Base-by-base conservation (phyloP, 495 filamentous ascomycete genomes). In the Penicillium arizonense region DNA sequence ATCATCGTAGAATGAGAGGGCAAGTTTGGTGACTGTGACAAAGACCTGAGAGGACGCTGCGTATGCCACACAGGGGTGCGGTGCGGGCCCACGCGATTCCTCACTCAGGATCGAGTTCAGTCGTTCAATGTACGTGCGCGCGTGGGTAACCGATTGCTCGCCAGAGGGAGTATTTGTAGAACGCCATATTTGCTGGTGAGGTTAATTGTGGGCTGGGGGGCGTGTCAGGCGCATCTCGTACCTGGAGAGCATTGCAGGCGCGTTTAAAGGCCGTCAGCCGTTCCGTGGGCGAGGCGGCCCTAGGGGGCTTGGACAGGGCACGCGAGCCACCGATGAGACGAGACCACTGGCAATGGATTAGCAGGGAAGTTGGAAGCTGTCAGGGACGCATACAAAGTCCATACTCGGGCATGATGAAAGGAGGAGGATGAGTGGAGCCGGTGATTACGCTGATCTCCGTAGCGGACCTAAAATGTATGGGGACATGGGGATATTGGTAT, bases 231-330 rank as follows among this genome's bases (percentile, higher is more conserved):
- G 26, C 18, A 1, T 11, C 23, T 7, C 73, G 61, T 73, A 96
- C 91, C 76, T 96, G 78, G 18, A 96, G 78, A 64, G 90, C 83
- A 64, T 88, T 85, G 72, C 93, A 96, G 58, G 87, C 82, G 64
- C 88, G 85, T 74, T 93, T 94, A 74, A 97, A 98, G 50, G 88
- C 87, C 59, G 87, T 84, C 64, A 96, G 83, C 58, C 95, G 89
- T 67, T 93, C 85, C 53, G 90, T 86, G 33, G 93, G 90, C 63
- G 90, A 87, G 60, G 85, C 85, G 33, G 85, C 77, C 40, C 82
- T 75, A 56, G 82, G 77, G 68, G 82, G 81, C 70, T 80, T 82
- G 47, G 70, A 81, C 70, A 81, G 80, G 45, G 83, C 79, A 62
- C 83, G 82, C 56, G 84, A 87, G 64, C 90, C 89, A 67, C 90